Evolutionary conservation across 192 early-diverging fungal species (phyloP).

Genomic region (Coemansia sp.): DNA sequence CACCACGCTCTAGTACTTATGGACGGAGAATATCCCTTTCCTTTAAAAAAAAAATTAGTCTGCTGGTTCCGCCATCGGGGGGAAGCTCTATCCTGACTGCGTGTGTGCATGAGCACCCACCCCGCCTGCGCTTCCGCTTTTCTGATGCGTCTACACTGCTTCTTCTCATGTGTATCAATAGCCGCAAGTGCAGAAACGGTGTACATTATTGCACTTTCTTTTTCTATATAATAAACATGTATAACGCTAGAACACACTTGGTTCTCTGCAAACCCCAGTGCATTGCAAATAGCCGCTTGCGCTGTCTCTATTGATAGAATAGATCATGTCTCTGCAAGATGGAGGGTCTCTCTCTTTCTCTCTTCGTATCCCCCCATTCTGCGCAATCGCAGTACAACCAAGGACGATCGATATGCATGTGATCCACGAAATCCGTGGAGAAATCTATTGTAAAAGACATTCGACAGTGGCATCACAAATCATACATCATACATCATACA

Average conservation of each 20-base stretch:
- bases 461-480: neutral
- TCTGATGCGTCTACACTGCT: neutral
- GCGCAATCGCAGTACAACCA: neutral
- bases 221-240: neutral
- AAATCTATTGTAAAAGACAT: neutral
- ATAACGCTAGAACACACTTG: neutral
- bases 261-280: no score
- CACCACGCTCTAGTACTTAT: no score
- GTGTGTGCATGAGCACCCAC: neutral
- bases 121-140: neutral
- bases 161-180: neutral
- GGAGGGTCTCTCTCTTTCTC: neutral
- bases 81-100: neutral
- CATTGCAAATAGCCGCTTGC: no score
- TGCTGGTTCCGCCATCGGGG: neutral
- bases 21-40: no score
- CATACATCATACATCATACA: neutral
- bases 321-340: neutral
- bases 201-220: no score
- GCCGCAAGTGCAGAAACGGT: neutral
- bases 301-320: no score
- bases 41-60: no score
- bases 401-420: conserved; percentile 1
- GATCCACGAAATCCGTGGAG: neutral
- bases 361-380: neutral